A percentile compares a stretch with the other conserved stretches of the same genome.
These are phyloP conservation scores for Histomonas meleagridis DNA, from an alignment of 208 protist genomes.

Conservation along the genomic window DNA sequence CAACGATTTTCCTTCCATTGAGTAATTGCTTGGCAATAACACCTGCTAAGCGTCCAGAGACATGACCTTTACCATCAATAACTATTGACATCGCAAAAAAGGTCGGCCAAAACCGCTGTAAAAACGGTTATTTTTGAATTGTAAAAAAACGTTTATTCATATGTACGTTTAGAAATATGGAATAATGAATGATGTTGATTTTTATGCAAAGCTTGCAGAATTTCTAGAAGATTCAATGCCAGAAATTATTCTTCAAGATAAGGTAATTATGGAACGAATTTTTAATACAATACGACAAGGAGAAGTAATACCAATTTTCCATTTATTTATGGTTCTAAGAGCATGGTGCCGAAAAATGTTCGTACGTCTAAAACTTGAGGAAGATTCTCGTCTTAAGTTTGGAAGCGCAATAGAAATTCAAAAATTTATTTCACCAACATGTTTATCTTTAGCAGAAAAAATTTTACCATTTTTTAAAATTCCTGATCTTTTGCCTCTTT, in stretches of 20 bases:
- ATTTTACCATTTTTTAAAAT: not conserved
- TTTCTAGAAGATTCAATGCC: not conserved
- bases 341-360: not conserved
- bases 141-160: not conserved
- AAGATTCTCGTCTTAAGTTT: not conserved
- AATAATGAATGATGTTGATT: not conserved
- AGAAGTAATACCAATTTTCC: not conserved
- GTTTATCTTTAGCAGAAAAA: not conserved
- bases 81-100: constrained; percentile 57
- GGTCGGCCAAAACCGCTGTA: not conserved
- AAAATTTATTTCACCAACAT: not conserved
- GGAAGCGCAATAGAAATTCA: not conserved
- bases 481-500: not conserved
- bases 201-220: not conserved
- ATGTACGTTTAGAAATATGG: not conserved
- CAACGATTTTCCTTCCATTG: constrained; percentile 79
- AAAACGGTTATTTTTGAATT: too few species aligned
- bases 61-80: constrained; percentile 86
- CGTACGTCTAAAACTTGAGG: not conserved
- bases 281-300: not conserved
- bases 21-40: constrained; percentile 90
- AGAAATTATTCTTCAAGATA: not conserved
- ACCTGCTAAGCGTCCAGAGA: constrained; percentile 87
- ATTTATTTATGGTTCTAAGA: not conserved
- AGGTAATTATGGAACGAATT: not conserved